A percentile compares a stretch with the other conserved stretches of the same genome.
Conservation (phyloP, 495 filamentous ascomycete genomes). For the Trichoderma parareesei region DNA sequence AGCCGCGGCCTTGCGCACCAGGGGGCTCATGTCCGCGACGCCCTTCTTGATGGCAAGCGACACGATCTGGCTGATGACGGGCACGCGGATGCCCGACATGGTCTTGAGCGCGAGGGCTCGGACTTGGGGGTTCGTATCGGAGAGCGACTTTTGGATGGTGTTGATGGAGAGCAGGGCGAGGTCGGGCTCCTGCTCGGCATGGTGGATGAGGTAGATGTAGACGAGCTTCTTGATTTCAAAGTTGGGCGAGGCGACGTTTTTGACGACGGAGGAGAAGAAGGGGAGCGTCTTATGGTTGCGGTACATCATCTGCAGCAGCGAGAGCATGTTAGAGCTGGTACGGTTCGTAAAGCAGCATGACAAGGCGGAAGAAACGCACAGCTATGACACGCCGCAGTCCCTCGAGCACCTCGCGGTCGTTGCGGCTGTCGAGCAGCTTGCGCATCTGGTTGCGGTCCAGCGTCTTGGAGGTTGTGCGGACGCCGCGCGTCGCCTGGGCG, state of each 20-base stretch:
- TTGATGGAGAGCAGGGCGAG: constrained; percentile 94
- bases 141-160: constrained; percentile 94
- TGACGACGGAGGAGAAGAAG: constrained; percentile 91
- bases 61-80: constrained; percentile 99
- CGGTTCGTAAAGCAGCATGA: constrained; percentile 16
- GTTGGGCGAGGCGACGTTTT: constrained; percentile 86
- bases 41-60: constrained; percentile 89
- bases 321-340: constrained; percentile 11
- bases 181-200: constrained; percentile 92
- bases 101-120: constrained; percentile 84
- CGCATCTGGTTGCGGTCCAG: constrained; percentile 64
- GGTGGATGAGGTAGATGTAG: constrained; percentile 92
- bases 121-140: constrained; percentile 81
- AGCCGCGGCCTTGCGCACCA: constrained; percentile 87
- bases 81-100: constrained; percentile 93
- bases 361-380: constrained; percentile 42
- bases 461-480: constrained; percentile 40
- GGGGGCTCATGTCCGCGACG: constrained; percentile 84
- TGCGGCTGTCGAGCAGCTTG: constrained; percentile 87
- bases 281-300: constrained; percentile 69
- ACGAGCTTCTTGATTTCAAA: constrained; percentile 95
- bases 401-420: constrained; percentile 87
- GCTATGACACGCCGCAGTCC: constrained; percentile 84
- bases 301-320: constrained; percentile 73
- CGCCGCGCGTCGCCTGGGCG: constrained; percentile 64